A percentile compares a stretch with the other conserved stretches of the same genome.
Conservation (phyloP, 1,284 basidiomycete species). For the Leccinum griseonigrum region DNA sequence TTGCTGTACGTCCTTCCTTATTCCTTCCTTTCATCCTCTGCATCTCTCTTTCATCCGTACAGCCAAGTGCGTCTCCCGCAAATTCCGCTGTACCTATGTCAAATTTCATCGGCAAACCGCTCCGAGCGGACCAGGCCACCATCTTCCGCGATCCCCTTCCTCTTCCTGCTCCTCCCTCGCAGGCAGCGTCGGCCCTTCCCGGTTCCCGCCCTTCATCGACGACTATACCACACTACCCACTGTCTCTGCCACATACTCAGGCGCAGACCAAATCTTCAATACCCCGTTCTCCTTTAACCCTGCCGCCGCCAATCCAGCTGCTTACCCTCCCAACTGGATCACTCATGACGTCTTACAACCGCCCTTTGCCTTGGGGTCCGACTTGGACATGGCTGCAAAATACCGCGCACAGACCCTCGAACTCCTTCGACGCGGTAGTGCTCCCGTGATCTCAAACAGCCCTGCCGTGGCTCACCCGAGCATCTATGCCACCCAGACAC, state of each 20-base stretch:
- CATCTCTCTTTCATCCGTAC: slow-evolving; percentile 2
- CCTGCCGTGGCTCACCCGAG: slow-evolving; percentile 8
- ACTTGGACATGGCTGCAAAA: slow-evolving; percentile 44
- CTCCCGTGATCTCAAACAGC: slow-evolving; percentile 10
- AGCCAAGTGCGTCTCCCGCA: slow-evolving; percentile 79
- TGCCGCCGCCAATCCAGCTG: slow-evolving; percentile 3
- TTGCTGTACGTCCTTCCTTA: slow-evolving; percentile 42
- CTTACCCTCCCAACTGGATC: slow-evolving; percentile 19
- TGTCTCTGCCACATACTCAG: slow-evolving; percentile 9
- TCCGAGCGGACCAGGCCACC: slow-evolving; percentile 67
- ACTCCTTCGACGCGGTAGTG: slow-evolving; percentile 36
- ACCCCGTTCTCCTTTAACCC: slow-evolving; percentile 35
- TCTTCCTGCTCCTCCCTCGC: slow-evolving; percentile 19
- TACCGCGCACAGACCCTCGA: slow-evolving; percentile 48
- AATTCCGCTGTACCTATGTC: slow-evolving; percentile 77
- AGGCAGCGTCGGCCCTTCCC: slow-evolving; percentile 1
- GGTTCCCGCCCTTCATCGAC: slow-evolving; percentile 29
- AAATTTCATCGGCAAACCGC: slow-evolving; percentile 84
- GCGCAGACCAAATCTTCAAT: slow-evolving; percentile 35
- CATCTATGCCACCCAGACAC: slow-evolving; percentile 20
- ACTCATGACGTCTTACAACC: slow-evolving; percentile 20
- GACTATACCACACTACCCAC: slow-evolving; percentile 35
- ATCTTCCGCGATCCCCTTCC: slow-evolving; percentile 35
- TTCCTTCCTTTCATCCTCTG: slow-evolving; percentile 1
- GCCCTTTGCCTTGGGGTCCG: slow-evolving; percentile 21